Evolutionary conservation across 169 alveolate genomes (phyloP), one percentile per base, ranked within the genome.

Genomic region (Plasmodium falciparum): DNA sequence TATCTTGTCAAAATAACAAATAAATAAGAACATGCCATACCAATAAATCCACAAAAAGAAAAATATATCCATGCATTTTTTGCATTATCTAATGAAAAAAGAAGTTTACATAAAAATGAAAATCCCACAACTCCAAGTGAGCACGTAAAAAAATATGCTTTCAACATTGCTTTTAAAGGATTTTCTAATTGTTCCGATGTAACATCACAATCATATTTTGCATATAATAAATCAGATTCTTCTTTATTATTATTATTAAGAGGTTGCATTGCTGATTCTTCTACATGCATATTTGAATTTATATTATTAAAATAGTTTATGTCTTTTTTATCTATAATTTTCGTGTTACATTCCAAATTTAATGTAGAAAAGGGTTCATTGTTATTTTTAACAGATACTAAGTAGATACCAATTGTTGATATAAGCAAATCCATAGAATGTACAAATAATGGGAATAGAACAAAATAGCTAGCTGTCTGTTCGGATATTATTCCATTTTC

Each of bases 1-100:
- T 96, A 96, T 83, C 96, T 94, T 1, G 98, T 96, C 2, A 95
- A 93, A 63, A 93, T 93, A 47, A 96, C 95, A 88, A 96, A 96
- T 63, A 96, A 88, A 80, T 93, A 96, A 24, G 98, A 94, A 6
- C 96, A 94, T 39, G 91, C 67, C 58, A 96, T 93, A 2, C 98
- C 98, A 1, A 96, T 93, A 2, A 89, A 45, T 1, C 97, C 97
- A 74, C 97, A 95, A 9, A 88, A 59, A 67, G 94, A 83, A 73
- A 93, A 93, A 66, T 74, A 63, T n/a, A 83, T 52, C 94, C 94
- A 94, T 13, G 96, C 92, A 29, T 78, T 66, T 12, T 94, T 90
- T 3, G 24, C 59, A 50, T 61, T 59, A 5, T 85, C 74, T 17
- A 92, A 75, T 39, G 80, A 74, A 22, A 95, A 89, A 62, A 94